These are phyloP conservation scores for Debaryomyces fabryi DNA, from an alignment of 1,139 yeast species.

Conservation along the genomic window DNA sequence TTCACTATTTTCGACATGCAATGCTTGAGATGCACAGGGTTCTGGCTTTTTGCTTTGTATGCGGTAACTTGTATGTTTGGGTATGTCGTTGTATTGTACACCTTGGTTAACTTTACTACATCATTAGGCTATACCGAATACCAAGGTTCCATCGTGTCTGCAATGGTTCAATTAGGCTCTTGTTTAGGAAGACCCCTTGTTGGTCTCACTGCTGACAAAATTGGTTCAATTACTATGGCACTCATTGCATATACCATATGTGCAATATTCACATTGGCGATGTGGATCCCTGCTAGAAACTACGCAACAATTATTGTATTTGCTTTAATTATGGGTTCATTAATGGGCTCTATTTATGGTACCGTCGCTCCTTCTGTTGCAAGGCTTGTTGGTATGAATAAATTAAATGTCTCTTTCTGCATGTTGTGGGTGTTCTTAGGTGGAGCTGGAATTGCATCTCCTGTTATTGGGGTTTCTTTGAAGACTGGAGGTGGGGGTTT, in stretches of 20 bases:
- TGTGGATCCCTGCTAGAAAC: constrained; percentile 41
- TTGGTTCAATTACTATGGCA: constrained; percentile 44
- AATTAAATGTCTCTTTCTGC: constrained; percentile 51
- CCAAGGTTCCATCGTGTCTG: constrained; percentile 48
- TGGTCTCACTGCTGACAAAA: constrained; percentile 41
- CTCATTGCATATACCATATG: constrained; percentile 24
- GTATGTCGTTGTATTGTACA: constrained; percentile 47
- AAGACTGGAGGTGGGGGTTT: constrained; percentile 38
- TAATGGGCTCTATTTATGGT: constrained; percentile 35
- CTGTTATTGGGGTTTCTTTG: constrained; percentile 54
- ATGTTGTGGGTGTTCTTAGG: constrained; percentile 53
- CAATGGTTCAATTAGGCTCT: constrained; percentile 49
- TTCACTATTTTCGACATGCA: constrained; percentile 37
- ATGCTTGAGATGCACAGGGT: constrained; percentile 32
- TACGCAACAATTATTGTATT: constrained; percentile 32
- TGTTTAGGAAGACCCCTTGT: constrained; percentile 43
- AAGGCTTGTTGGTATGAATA: constrained; percentile 48
- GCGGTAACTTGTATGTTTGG: constrained; percentile 46
- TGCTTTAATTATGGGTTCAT: constrained; percentile 28
- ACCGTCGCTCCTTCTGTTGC: constrained; percentile 36
- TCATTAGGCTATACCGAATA: constrained; percentile 44
- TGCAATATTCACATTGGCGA: constrained; percentile 32
- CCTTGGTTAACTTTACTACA: constrained; percentile 47
- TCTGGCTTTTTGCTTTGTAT: constrained; percentile 34
- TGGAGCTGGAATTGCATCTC: constrained; percentile 49